phyloP scores from a whole-genome alignment of 805 yeast genomes.

The Metschnikowia cerradonensis region DNA sequence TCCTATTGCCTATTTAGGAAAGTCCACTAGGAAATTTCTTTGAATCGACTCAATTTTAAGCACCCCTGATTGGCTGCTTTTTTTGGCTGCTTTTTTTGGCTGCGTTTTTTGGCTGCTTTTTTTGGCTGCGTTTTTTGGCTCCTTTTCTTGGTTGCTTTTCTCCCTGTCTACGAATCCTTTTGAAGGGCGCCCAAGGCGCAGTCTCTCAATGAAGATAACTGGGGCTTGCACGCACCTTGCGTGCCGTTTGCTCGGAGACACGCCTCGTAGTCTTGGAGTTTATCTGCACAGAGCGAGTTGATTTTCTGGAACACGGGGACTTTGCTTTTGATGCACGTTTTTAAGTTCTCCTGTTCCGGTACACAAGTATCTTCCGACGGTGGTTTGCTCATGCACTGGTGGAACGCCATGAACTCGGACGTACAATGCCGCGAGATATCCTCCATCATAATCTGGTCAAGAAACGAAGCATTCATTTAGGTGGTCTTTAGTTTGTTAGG shows the following conservation, averaged over 20 bases:
- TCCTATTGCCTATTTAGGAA: too few species aligned
- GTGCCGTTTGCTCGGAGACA: constrained; percentile 53
- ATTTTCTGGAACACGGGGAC: constrained; percentile 75
- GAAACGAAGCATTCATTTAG: constrained; percentile 14
- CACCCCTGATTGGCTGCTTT: too few species aligned
- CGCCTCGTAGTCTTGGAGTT: constrained; percentile 59
- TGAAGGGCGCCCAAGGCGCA: constrained; percentile 45
- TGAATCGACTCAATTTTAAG: too few species aligned
- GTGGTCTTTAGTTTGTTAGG: not conserved
- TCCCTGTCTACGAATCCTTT: too few species aligned
- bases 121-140: too few species aligned
- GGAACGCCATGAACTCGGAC: constrained; percentile 64
- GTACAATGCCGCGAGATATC: constrained; percentile 79
- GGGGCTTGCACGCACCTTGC: constrained; percentile 47
- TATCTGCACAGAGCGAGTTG: constrained; percentile 54
- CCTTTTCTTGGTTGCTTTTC: too few species aligned
- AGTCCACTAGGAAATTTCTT: too few species aligned
- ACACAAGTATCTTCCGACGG: constrained; percentile 50
- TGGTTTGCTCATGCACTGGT: constrained; percentile 63
- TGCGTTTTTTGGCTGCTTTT: too few species aligned
- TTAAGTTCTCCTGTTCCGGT: constrained; percentile 51
- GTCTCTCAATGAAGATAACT: constrained; percentile 53
- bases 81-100: too few species aligned
- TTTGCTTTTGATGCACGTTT: constrained; percentile 55
- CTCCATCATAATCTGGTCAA: constrained; percentile 73